Conservation (phyloP, 768 basidiomycete genomes). For the Antrodiella citrinella region DNA sequence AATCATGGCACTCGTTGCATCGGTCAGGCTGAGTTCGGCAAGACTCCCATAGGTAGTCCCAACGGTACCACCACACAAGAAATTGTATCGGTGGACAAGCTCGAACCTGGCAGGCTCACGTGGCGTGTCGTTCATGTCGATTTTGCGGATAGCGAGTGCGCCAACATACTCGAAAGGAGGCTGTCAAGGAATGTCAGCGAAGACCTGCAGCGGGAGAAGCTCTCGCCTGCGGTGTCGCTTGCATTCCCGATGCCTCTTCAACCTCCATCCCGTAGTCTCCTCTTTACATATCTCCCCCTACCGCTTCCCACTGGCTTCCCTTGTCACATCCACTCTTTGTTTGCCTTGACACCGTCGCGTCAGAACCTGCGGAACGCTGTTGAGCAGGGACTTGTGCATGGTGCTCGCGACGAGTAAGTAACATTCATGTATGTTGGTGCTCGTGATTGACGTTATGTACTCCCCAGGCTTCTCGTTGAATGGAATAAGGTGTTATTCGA, state of each 20-base stretch:
- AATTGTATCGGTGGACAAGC: neutral
- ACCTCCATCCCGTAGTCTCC: neutral
- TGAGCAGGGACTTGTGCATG: conserved; percentile 29
- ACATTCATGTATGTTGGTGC: no score
- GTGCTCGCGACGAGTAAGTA: conserved; percentile 34
- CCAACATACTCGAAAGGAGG: neutral
- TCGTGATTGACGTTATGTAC: no score
- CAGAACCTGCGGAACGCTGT: conserved; percentile 36
- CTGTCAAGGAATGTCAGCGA: neutral
- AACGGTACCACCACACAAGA: conserved; percentile 7
- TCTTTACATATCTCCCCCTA: conserved; percentile 1
- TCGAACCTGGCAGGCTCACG: neutral
- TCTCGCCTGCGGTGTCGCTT: neutral
- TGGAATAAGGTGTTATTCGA: conserved; percentile 44
- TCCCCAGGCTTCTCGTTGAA: conserved; percentile 34
- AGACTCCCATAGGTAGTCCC: neutral
- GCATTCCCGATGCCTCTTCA: neutral
- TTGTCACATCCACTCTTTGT: neutral
- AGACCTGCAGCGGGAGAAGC: neutral
- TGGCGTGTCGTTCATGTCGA: conserved; percentile 11
- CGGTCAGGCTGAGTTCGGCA: conserved; percentile 13
- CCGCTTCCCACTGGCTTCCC: neutral
- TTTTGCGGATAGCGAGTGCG: conserved; percentile 12
- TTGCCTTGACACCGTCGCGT: conserved; percentile 19
- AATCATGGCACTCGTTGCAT: conserved; percentile 1